Base-by-base conservation (phyloP, 495 filamentous ascomycete genomes). In the Entonaema liquescens region DNA sequence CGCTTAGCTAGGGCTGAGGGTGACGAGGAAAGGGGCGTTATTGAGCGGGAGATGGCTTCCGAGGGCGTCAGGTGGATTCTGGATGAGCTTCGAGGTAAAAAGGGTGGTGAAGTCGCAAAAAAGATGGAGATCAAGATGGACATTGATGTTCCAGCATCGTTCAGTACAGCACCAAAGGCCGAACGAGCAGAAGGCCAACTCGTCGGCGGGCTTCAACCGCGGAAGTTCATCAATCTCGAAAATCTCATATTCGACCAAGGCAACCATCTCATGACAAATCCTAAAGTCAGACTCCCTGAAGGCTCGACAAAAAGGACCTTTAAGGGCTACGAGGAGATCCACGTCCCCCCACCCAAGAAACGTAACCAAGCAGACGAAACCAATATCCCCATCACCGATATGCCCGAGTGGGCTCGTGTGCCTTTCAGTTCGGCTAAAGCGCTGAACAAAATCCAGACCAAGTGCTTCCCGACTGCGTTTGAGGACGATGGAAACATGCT, bases 301-400 rank as follows among this genome's bases (percentile, higher is more conserved):
- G 95, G 96, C 25, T 97, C 96, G 1, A 97, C 91, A 0, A 97
- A 98, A 79, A 87, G 93, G 12, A 93, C 92, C 0, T 97, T 97
- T 81, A 98, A 98, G 79, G 95, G 96, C 28, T 99, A 98, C 67
- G 95, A 98, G 78, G 95, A 99, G 77, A 97, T 98, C 63, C 95
- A 98, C 75, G 93, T 99, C 15, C 95, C 96, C 1, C 87, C 92
- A 5, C 95, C 95, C 15, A 95, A 97, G 78, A 87, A 89, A 56
- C 93, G 90, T 61, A 87, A 83, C 59, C 93, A 96, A 65, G 87
- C 93, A 5, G 90, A 89, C 54, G 96, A 97, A 72, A 88, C 88
- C 55, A 85, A 89, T 67, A 90, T 97, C 53, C 92, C 93, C 3
- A 90, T 96, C 33, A 88, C 93, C 0, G 91, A 94, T 25, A 85